Base-by-base conservation (phyloP, 148 eudicot species). In the Fagopyrum esculentum region DNA sequence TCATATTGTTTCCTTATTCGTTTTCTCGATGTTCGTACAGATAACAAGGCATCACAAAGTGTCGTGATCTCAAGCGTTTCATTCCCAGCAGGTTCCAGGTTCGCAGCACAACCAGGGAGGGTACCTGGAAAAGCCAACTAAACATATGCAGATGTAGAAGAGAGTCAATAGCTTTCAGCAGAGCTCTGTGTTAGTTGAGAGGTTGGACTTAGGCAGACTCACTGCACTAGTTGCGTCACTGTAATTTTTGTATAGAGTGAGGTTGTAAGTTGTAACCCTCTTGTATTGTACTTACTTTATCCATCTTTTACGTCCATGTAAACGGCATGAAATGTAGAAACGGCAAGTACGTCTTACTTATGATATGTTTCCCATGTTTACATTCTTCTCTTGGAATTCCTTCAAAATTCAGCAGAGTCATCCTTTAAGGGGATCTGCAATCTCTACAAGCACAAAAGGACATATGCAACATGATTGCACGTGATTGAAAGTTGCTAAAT, bases 1-100 rank as follows among this genome's bases (percentile, higher is more conserved):
- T 71, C 79, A 85, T 85, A 84, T 51, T 70, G 75, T 72, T 85
- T 86, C 87, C 80, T 82, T 83, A 80, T 78, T 35, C 3, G 40
- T 35, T 35, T 35, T 35, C 40, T 35, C 2, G 0, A 35, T 35
- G 40, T 35, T 17, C 16, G 19, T 19, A 71, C 54, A 22, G 51
- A 71, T 45, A 48, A 47, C 22, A 35, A 56, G 16, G 40, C 56
- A 71, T 15, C 74, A 47, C 47, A 71, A 29, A 50, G 48, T 63
- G 44, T 30, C 5, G 69, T 43, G 45, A 63, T 63, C 44, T 30
- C 69, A 29, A 63, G 6, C 1, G 44, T 63, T 30, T 63, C 69
- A 43, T 71, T 71, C 50, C 74, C 74, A 9, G 40, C 40, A 19
- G 74, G 54, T 47, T 71, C 74, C 50, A 71, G 9, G 29, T 71